Percentiles rank a stretch among this genome's conserved stretches.
Conservation (phyloP, 345 rosid species). For the Erodium maritimum region DNA sequence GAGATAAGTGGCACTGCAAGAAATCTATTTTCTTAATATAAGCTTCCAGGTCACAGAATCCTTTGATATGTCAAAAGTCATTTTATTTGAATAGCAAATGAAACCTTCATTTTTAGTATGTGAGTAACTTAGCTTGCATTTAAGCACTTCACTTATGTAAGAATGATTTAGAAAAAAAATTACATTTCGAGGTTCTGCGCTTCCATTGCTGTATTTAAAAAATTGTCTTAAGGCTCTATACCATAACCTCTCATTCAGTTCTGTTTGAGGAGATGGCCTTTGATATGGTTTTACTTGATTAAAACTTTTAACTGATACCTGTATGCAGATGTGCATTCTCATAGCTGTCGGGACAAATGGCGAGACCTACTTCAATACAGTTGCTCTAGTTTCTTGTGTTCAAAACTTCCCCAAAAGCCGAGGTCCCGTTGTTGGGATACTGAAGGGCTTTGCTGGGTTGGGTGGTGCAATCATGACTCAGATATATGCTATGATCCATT, state of each 20-base stretch:
- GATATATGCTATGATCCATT: constrained; percentile 60
- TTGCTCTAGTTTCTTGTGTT: constrained; percentile 83
- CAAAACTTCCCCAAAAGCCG: constrained; percentile 92
- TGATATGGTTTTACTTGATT: background rate
- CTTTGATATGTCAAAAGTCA: too few relatives aligned
- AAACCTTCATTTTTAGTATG: background rate
- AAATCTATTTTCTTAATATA: too few relatives aligned
- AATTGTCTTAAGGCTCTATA: too few relatives aligned
- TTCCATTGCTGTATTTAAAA: too few relatives aligned
- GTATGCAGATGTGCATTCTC: constrained; percentile 75
- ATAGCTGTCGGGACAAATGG: constrained; percentile 90
- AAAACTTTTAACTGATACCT: background rate
- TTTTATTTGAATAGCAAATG: background rate
- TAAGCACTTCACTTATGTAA: background rate
- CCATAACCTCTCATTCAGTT: background rate
- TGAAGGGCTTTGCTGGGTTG: constrained; percentile 93
- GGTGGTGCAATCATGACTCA: constrained; percentile 92
- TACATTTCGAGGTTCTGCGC: too few relatives aligned
- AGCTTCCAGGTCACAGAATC: too few relatives aligned
- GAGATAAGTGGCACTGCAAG: too few relatives aligned
- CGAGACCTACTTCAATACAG: constrained; percentile 93
- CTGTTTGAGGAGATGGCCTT: background rate
- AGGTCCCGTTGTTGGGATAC: constrained; percentile 95
- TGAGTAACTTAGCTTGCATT: background rate
- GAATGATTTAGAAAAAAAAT: too few relatives aligned